A percentile compares a stretch with the other conserved stretches of the same genome.
These are phyloP conservation scores for Cichorium intybus DNA, from an alignment of 140 eudicot species.

Conservation along the genomic window DNA sequence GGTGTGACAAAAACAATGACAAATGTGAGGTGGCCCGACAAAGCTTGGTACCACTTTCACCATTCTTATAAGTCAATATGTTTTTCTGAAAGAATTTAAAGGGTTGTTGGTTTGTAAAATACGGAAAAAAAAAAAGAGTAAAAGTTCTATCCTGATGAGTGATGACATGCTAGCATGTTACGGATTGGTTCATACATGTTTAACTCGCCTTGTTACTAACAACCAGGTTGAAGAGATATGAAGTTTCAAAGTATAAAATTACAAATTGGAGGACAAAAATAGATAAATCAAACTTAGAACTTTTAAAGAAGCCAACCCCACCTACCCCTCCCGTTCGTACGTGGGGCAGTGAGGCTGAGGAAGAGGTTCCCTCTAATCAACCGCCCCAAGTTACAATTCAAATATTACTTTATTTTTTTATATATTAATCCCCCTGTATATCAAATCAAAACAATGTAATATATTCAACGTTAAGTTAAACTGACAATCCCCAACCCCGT, in stretches of 20 bases:
- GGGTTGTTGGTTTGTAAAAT: too few species aligned
- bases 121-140: too few species aligned
- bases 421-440: not conserved
- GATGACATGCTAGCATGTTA: too few species aligned
- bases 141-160: too few species aligned
- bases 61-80: too few species aligned
- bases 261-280: not conserved
- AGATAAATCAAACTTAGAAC: not conserved
- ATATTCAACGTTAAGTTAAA: not conserved
- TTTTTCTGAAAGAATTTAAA: too few species aligned
- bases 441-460: not conserved
- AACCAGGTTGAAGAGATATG: not conserved
- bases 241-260: not conserved
- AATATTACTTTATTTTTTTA: not conserved
- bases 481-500: not conserved
- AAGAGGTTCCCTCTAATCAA: slow-evolving; percentile 24
- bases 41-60: too few species aligned
- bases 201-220: not conserved
- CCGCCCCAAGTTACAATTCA: slow-evolving; percentile 31
- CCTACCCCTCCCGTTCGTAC: slow-evolving; percentile 6
- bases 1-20: too few species aligned
- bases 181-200: too few species aligned
- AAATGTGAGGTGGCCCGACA: too few species aligned
- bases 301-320: not conserved
- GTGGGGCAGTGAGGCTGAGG: slow-evolving; percentile 14